A percentile compares a stretch with the other conserved stretches of the same genome.
These are phyloP conservation scores for Discostella stelligeroides DNA, from an alignment of 108 stramenopile genomes.

Conservation along the genomic window DNA sequence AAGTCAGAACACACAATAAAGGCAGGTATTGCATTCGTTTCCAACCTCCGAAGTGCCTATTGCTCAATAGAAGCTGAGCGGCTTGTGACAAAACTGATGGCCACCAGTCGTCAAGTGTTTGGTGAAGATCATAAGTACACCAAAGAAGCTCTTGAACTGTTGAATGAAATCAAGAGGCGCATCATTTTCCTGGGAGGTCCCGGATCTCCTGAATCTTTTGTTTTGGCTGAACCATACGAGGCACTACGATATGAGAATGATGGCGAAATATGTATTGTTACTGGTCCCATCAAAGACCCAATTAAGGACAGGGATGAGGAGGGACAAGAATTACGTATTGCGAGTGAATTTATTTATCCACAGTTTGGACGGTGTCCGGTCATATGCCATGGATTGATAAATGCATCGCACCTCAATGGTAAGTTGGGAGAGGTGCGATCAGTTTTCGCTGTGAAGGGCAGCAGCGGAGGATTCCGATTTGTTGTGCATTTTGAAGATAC, in stretches of 20 bases:
- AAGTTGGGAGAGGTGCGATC: slow-evolving; percentile 1
- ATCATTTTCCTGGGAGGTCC: neutral
- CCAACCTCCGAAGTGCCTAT: neutral
- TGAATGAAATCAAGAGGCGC: neutral
- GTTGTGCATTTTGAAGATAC: neutral
- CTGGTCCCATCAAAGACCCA: neutral
- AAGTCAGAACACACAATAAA: neutral
- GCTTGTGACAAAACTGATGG: neutral
- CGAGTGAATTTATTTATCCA: neutral
- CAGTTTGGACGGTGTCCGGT: neutral
- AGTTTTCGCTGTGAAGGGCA: neutral
- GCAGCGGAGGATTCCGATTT: neutral
- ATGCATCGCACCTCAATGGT: slow-evolving; percentile 7
- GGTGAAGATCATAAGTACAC: neutral
- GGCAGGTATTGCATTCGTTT: neutral
- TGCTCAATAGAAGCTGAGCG: slow-evolving; percentile 16
- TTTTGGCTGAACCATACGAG: no score
- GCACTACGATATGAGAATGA: neutral
- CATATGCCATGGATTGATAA: slow-evolving; percentile 1
- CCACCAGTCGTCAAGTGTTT: neutral
- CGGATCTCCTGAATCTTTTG: no score
- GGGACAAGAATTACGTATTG: neutral
- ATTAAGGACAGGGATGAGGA: neutral
- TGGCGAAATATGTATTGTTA: neutral
- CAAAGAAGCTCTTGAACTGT: neutral